Base-by-base conservation (phyloP, 371 early-diverging fungal genomes). In the Rhizopus stolonifer region DNA sequence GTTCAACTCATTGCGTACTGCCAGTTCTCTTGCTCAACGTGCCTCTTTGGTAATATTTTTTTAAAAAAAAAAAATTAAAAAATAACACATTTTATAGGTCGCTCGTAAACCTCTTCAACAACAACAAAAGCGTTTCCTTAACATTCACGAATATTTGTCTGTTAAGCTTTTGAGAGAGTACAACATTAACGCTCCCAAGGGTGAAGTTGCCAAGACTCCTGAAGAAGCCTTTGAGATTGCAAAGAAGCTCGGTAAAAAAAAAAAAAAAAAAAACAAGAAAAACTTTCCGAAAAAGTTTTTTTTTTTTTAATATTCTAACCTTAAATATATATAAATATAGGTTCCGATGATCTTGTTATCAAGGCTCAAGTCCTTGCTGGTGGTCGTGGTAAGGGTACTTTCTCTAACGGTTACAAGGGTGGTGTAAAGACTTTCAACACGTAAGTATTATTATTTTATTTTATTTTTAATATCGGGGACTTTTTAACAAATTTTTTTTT, bases 291-390 rank as follows among this genome's bases (percentile, higher is more conserved):
- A 17, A 13, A n/a, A n/a, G n/a, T n/a, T 25, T 29, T 36, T 25
- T 53, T 52, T 46, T 33, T 39, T 50, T 25, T 51, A 14, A 36
- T 26, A 39, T 32, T 10, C 31, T 29, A 29, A 7, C 31, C 7
- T 29, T 29, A 31, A 31, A 31, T n/a, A n/a, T n/a, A n/a, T n/a
- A n/a, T n/a, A n/a, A n/a, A 34, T 38, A 33, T 70, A 85, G 87
- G 84, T 52, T 77, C 83, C 43, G 81, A 88, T 65, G 98, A 96
- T 58, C 77, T 94, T 57, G 96, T 98, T 55, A 90, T 98, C 81
- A 97, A 97, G 86, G 98, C 99, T 51, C 99, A 98, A 80, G 98
- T 98, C 26, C 81, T 97, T 58, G 99, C 99, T 58, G 99, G 99
- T 69, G 99, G 99, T 55, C 93, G 99, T 78, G 99, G 99, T 60